These are phyloP conservation scores for Pleurotus citrinopileatus DNA, from an alignment of 768 basidiomycete genomes.

Conservation along the genomic window DNA sequence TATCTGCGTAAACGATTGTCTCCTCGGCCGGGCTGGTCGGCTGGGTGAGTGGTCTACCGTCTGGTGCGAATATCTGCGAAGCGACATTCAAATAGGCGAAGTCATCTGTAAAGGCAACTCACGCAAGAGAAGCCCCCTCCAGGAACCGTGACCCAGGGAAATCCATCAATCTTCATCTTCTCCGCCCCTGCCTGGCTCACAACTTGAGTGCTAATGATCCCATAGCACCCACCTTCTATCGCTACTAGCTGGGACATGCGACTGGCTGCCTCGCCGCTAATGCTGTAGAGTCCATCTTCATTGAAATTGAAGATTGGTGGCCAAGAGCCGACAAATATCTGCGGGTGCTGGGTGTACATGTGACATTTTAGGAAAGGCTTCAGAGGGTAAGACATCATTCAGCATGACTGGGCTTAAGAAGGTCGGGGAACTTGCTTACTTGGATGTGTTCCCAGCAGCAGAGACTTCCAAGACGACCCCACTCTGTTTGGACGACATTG, in stretches of 20 bases:
- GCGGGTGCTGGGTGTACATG: conserved; percentile 27
- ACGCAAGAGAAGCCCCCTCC: conserved; percentile 24
- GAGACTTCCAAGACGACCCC: conserved; percentile 23
- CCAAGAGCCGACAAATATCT: conserved; percentile 28
- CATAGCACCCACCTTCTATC: conserved; percentile 28
- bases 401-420: not conserved
- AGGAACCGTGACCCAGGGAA: conserved; percentile 26
- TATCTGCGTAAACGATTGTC: conserved; percentile 24
- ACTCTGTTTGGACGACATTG: conserved; percentile 26
- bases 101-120: not conserved
- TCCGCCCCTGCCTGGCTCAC: conserved; percentile 24
- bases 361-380: conserved; percentile 27
- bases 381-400: not conserved
- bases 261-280: conserved; percentile 24
- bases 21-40: conserved; percentile 21
- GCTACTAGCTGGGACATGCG: conserved; percentile 26
- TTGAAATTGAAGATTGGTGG: conserved; percentile 25
- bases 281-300: conserved; percentile 23
- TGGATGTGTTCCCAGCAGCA: conserved; percentile 29
- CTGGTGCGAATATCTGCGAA: conserved; percentile 26
- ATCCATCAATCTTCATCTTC: conserved; percentile 24
- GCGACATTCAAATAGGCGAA: no score
- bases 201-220: conserved; percentile 25
- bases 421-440: conserved; percentile 4
- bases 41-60: conserved; percentile 21